Percentiles rank a stretch among this genome's conserved stretches.
Conservation (phyloP, 2,329 filamentous ascomycete genomes). For the Trichocomaceae sp. region DNA sequence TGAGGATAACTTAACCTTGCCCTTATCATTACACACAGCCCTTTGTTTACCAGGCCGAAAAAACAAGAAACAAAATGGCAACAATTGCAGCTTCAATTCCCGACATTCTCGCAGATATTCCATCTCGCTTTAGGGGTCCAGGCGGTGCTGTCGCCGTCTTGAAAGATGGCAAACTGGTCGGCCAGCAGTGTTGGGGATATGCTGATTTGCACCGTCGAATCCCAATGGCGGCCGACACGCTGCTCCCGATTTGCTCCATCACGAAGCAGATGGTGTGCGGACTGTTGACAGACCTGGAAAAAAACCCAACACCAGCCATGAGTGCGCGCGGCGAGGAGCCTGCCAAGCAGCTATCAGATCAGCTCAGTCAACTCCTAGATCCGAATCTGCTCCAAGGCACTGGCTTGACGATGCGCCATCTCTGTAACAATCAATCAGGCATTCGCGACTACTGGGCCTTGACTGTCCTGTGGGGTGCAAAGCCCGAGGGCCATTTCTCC, state of each 20-base stretch:
- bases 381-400: slow-evolving; percentile 20
- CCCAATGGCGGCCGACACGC: slow-evolving; percentile 30
- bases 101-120: slow-evolving; percentile 16
- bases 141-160: slow-evolving; percentile 40
- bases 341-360: slow-evolving; percentile 26
- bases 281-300: slow-evolving; percentile 30
- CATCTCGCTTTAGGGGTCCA: slow-evolving; percentile 30
- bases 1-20: background rate
- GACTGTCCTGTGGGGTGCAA: slow-evolving; percentile 39
- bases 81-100: background rate
- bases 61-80: slow-evolving; percentile 2
- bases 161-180: slow-evolving; percentile 38
- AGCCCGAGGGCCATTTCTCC: slow-evolving; percentile 35
- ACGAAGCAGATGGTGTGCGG: slow-evolving; percentile 43
- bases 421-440: slow-evolving; percentile 40
- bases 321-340: slow-evolving; percentile 21
- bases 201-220: slow-evolving; percentile 37
- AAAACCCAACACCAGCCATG: slow-evolving; percentile 27
- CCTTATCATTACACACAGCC: background rate
- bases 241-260: slow-evolving; percentile 45
- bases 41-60: background rate
- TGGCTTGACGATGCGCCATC: slow-evolving; percentile 32
- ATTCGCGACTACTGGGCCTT: slow-evolving; percentile 44
- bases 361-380: slow-evolving; percentile 21
- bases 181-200: slow-evolving; percentile 39